Percentiles rank a stretch among this genome's conserved stretches.
phyloP scores from a whole-genome alignment of 2,329 filamentous ascomycete species.

The Coniella lustricola region DNA sequence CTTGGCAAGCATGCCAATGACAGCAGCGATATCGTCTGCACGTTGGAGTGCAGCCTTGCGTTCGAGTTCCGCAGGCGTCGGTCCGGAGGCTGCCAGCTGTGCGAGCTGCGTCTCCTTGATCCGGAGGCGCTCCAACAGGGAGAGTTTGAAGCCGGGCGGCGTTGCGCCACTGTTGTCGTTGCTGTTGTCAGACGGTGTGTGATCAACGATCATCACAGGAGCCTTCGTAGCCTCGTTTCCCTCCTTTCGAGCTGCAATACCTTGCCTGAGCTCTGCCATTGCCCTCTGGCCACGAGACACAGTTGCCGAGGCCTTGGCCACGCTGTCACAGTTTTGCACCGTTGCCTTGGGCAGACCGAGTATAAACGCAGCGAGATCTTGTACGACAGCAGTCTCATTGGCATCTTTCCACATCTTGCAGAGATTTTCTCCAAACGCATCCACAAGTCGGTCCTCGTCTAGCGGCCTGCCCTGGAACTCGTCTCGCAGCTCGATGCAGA shows the following conservation, averaged over 20 bases:
- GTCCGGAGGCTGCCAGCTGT: conserved; percentile 34
- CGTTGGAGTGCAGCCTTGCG: conserved; percentile 61
- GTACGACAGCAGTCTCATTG: conserved; percentile 22
- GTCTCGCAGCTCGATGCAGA: conserved; percentile 51
- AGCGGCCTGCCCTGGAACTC: conserved; percentile 31
- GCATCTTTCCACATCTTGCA: conserved; percentile 35
- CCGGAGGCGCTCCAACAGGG: conserved; percentile 69
- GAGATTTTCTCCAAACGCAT: conserved; percentile 47
- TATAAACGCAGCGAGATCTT: conserved; percentile 41
- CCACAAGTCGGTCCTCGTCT: conserved; percentile 46
- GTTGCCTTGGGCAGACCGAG: conserved; percentile 47
- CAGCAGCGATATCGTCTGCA: conserved; percentile 59
- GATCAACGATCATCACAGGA: conserved; percentile 17
- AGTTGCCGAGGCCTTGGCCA: conserved; percentile 47
- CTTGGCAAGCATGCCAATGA: conserved; percentile 59
- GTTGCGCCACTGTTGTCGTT: conserved; percentile 37
- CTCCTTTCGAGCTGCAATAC: conserved; percentile 46
- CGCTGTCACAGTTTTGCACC: conserved; percentile 44
- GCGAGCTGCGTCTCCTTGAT: conserved; percentile 56
- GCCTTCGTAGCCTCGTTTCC: conserved; percentile 29
- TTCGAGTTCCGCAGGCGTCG: conserved; percentile 47
- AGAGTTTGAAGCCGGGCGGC: conserved; percentile 39
- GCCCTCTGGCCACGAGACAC: conserved; percentile 61
- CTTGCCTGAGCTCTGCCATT: conserved; percentile 61
- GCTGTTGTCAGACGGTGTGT: conserved; percentile 28